Evolutionary conservation across 306 rosid species (phyloP).

Genomic region (Corylus heterophylla): DNA sequence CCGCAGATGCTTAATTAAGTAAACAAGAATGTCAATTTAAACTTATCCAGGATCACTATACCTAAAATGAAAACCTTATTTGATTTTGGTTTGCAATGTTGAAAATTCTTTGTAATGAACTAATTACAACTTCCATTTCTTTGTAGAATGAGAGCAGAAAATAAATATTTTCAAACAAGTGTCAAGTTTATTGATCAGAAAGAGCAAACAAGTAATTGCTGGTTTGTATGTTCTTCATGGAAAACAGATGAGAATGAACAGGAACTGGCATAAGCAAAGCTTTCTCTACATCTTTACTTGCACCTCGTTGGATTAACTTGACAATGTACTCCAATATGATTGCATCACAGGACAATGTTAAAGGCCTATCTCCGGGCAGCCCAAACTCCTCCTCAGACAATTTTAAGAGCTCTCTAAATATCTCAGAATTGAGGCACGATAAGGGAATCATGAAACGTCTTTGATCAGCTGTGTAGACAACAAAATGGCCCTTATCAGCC

Average conservation of each 20-base stretch:
- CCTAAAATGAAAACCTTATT: too few relatives aligned
- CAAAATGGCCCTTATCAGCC: conserved; percentile 29
- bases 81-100: too few relatives aligned
- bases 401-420: conserved; percentile 21
- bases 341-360: conserved; percentile 41
- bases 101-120: too few relatives aligned
- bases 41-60: too few relatives aligned
- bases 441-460: conserved; percentile 29
- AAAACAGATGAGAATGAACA: too few relatives aligned
- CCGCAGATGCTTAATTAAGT: too few relatives aligned
- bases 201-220: neutral
- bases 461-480: conserved; percentile 25
- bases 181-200: neutral
- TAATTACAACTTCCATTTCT: too few relatives aligned
- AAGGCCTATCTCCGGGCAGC: conserved; percentile 21
- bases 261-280: conserved; percentile 2
- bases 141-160: too few relatives aligned
- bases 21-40: too few relatives aligned
- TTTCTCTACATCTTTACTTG: conserved; percentile 6
- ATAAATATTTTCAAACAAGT: too few relatives aligned
- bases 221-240: neutral
- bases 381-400: conserved; percentile 39
- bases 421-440: conserved; percentile 14
- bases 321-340: conserved; percentile 22
- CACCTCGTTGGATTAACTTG: conserved; percentile 24